Evolutionary conservation across 2,329 filamentous ascomycete species (phyloP), one percentile per base, ranked within the genome.

Genomic region (Aspergillus neotritici): DNA sequence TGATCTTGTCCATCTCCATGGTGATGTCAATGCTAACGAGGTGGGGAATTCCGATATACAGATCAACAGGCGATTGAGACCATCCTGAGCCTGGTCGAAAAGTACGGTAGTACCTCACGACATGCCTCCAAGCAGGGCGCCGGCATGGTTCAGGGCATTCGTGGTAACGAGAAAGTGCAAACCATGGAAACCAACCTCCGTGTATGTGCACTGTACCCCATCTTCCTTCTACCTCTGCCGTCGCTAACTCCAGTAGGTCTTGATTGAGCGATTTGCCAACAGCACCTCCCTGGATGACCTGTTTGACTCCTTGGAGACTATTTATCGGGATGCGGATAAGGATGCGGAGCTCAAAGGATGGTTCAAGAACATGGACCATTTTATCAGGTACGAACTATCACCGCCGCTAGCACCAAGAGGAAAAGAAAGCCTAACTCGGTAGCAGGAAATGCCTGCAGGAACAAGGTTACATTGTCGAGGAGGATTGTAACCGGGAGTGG

Each of bases 231-330:
- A 68, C 57, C 66, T 68, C 71, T 75, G 79, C 66, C 79, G 70
- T 53, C 8, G 9, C 21, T 25, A 25, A 25, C 57, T 65, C 36
- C 67, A 71, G 14, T 75, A 87, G 80, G 87, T 82, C 7, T 75
- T 98, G 14, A 83, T 98, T 54, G 93, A 97, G 74, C 86, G 93
- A 37, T 97, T 96, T 57, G 93, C 93, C 62, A 97, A 98, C 67
- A 84, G 84, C 60, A 97, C 93, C 7, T 96, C 90, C 0, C 81
- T 83, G 29, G 84, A 94, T 51, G 87, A 94, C 53, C 73, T 97
- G 4, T 88, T 93, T 71, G 82, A 86, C 13, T 82, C 89, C 0
- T 84, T 98, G 65, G 84, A 89, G 54, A 78, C 82, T 51, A 83
- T 98, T 55, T 97, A 97, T 72, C 73, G 75, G 38, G 87, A 94